These are phyloP conservation scores for Epichloe brachyelytri DNA, from an alignment of 2,329 filamentous ascomycete genomes.

Conservation along the genomic window DNA sequence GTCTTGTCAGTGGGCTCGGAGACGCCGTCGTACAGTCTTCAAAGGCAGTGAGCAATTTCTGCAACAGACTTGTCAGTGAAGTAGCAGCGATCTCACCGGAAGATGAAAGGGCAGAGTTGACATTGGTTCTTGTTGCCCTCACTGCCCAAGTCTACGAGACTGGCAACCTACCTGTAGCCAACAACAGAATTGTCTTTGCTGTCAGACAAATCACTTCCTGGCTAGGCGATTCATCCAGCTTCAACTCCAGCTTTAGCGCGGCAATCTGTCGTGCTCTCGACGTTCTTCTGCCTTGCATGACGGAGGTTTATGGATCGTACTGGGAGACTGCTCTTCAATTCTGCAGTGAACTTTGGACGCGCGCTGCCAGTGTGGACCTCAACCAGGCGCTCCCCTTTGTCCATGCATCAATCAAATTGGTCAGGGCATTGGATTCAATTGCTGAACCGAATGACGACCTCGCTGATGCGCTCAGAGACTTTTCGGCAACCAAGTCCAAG, in stretches of 20 bases:
- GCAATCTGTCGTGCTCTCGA: constrained; percentile 45
- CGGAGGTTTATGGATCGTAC: constrained; percentile 75
- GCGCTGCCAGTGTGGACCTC: constrained; percentile 26
- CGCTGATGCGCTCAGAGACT: constrained; percentile 55
- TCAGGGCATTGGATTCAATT: constrained; percentile 47
- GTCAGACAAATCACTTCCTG: constrained; percentile 66
- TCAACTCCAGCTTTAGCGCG: constrained; percentile 31
- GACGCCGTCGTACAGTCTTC: constrained; percentile 36
- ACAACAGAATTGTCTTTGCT: constrained; percentile 67
- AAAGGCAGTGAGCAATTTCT: constrained; percentile 37
- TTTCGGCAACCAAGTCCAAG: constrained; percentile 39
- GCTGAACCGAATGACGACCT: constrained; percentile 78
- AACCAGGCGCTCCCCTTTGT: constrained; percentile 48
- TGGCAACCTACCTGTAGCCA: constrained; percentile 42
- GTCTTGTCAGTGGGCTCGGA: constrained; percentile 38
- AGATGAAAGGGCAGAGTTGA: constrained; percentile 31
- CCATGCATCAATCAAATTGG: constrained; percentile 61
- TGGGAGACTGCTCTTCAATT: constrained; percentile 59
- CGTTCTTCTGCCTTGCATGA: constrained; percentile 57
- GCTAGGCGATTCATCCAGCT: constrained; percentile 39
- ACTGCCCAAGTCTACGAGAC: constrained; percentile 37
- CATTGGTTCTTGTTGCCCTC: constrained; percentile 41
- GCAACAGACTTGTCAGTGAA: constrained; percentile 48
- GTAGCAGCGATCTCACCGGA: constrained; percentile 35
- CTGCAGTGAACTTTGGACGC: constrained; percentile 44